Percentiles rank a stretch among this genome's conserved stretches.
Evolutionary conservation across 164 flowering plant species (phyloP).

Genomic region (Buxus sempervirens): DNA sequence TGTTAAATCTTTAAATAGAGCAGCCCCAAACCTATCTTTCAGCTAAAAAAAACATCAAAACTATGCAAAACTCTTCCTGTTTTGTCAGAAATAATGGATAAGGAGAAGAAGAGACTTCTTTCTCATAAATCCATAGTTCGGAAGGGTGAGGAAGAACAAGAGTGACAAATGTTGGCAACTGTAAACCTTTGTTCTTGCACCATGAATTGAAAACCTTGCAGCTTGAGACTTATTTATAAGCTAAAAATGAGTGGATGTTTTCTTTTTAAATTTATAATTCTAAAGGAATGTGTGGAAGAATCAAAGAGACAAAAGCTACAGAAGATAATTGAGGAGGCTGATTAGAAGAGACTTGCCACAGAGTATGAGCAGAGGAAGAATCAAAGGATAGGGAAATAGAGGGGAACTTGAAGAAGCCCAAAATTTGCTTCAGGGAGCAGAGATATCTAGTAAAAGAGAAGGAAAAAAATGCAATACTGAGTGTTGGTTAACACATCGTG

Average conservation of each 20-base stretch:
- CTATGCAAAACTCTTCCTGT: slow-evolving; percentile 40
- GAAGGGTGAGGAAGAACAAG: slow-evolving; percentile 93
- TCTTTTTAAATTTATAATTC: neutral
- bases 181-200: neutral
- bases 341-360: slow-evolving; percentile 70
- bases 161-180: slow-evolving; percentile 13
- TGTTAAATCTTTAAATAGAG: neutral
- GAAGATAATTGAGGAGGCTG: slow-evolving; percentile 58
- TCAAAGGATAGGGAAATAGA: slow-evolving; percentile 48
- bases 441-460: slow-evolving; percentile 59
- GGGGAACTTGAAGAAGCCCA: slow-evolving; percentile 78
- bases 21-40: neutral
- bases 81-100: slow-evolving; percentile 70
- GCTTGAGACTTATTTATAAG: neutral
- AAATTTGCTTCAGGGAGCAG: slow-evolving; percentile 65
- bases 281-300: neutral
- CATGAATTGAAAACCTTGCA: neutral
- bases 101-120: slow-evolving; percentile 88
- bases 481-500: slow-evolving; percentile 38
- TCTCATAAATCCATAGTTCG: slow-evolving; percentile 91
- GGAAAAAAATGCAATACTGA: slow-evolving; percentile 71
- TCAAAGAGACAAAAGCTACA: neutral
- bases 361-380: slow-evolving; percentile 25
- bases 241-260: neutral
- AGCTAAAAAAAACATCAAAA: neutral